A percentile compares a stretch with the other conserved stretches of the same genome.
These are phyloP conservation scores for Colletotrichum noveboracense DNA, from an alignment of 2,329 filamentous ascomycete genomes.

Conservation along the genomic window DNA sequence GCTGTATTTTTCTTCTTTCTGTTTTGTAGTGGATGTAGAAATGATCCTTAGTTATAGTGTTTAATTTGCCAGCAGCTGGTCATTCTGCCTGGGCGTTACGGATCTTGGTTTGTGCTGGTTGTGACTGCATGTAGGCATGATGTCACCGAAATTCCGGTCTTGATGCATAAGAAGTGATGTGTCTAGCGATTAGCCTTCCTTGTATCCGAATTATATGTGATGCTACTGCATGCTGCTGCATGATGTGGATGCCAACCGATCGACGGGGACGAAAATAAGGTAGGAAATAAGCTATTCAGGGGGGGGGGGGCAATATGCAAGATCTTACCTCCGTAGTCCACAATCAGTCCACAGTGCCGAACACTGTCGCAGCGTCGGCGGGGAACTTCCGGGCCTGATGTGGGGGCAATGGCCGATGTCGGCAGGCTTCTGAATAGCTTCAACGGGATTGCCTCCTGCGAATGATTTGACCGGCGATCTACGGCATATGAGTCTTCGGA, in stretches of 20 bases:
- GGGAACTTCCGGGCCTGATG: not conserved
- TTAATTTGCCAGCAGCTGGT: not conserved
- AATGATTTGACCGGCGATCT: not conserved
- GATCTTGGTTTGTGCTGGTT: fast-evolving
- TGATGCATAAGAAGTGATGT: not conserved
- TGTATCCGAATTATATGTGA: not conserved
- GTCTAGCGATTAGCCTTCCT: not conserved
- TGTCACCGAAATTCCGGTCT: not conserved
- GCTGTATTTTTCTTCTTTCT: fast-evolving
- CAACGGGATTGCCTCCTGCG: not conserved
- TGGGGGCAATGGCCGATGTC: not conserved
- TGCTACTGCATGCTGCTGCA: not conserved
- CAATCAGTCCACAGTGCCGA: not conserved
- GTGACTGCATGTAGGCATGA: not conserved
- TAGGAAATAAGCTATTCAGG: not conserved
- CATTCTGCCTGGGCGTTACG: not conserved
- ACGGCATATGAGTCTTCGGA: fast-evolving
- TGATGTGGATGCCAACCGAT: not conserved
- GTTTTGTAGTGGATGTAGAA: not conserved
- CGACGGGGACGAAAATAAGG: not conserved
- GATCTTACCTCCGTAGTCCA: not conserved
- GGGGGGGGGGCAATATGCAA: not conserved
- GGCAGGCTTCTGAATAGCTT: not conserved
- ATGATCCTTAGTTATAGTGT: fast-evolving
- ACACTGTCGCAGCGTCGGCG: not conserved